A percentile compares a stretch with the other conserved stretches of the same genome.
These are phyloP conservation scores for Hepatocystis sp. DNA, from an alignment of 169 alveolate genomes.

Conservation along the genomic window DNA sequence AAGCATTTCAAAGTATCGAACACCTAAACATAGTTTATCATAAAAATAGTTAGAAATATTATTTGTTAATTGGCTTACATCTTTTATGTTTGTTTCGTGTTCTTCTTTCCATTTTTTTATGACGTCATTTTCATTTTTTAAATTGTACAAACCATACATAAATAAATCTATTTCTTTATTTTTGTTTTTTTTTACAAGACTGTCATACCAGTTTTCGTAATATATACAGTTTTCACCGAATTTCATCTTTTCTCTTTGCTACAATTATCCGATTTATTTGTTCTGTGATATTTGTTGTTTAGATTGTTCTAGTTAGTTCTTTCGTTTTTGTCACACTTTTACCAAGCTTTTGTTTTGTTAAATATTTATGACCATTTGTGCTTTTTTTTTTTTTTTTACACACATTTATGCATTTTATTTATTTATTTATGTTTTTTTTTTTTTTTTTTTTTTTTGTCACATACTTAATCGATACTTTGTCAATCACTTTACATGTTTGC, in stretches of 20 bases:
- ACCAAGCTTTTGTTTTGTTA: too few species aligned
- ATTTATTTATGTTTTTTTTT: neutral
- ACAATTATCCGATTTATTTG: neutral
- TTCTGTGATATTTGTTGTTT: too few species aligned
- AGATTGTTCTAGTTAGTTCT: too few species aligned
- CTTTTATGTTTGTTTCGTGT: neutral
- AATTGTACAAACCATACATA: constrained; percentile 9
- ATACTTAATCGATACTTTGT: too few species aligned
- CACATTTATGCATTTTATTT: neutral
- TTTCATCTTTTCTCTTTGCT: neutral
- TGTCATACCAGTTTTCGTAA: constrained; percentile 8
- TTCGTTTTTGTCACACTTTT: too few species aligned
- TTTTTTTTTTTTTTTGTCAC: neutral
- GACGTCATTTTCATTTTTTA: neutral
- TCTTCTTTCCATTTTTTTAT: neutral
- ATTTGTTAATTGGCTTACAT: neutral
- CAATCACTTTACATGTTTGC: too few species aligned
- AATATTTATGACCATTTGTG: too few species aligned
- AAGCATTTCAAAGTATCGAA: constrained; percentile 37
- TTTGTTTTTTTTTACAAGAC: neutral
- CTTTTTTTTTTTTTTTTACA: neutral
- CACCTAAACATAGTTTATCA: constrained; percentile 28
- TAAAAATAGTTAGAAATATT: constrained; percentile 2
- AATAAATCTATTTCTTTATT: neutral
- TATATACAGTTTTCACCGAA: neutral